These are phyloP conservation scores for Coemansia sp. DNA, from an alignment of 192 early-diverging fungal species.

Conservation along the genomic window DNA sequence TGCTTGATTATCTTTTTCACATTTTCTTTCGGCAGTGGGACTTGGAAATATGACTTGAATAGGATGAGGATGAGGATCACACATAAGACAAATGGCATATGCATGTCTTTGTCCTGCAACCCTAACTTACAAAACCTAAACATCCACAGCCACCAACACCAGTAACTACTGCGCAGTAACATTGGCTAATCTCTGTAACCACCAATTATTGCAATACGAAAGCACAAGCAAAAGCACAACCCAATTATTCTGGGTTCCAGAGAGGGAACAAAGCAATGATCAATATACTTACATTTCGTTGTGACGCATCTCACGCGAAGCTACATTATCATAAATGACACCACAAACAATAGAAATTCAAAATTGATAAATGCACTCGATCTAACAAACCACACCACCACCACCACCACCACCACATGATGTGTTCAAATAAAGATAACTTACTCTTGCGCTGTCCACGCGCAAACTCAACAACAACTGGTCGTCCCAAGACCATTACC, in stretches of 20 bases:
- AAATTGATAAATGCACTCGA: background rate
- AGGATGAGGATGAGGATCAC: background rate
- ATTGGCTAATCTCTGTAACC: background rate
- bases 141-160: background rate
- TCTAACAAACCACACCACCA: too few species aligned
- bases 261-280: background rate
- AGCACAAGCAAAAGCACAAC: background rate
- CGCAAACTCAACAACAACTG: slow-evolving; percentile 54
- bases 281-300: slow-evolving; percentile 42
- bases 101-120: slow-evolving; percentile 25
- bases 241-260: background rate
- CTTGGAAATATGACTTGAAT: background rate
- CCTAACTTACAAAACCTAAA: slow-evolving; percentile 46
- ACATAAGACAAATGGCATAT: too few species aligned
- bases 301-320: slow-evolving; percentile 51
- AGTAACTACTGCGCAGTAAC: background rate
- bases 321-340: slow-evolving; percentile 14
- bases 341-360: slow-evolving; percentile 1
- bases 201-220: background rate
- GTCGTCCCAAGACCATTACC: slow-evolving; percentile 28
- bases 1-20: background rate
- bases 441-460: slow-evolving; percentile 55
- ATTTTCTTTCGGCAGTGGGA: background rate
- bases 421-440: slow-evolving; percentile 5
- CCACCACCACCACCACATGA: background rate